A percentile compares a stretch with the other conserved stretches of the same genome.
Evolutionary conservation across 306 rosid species (phyloP).

Genomic region (Prunus kanzakura): DNA sequence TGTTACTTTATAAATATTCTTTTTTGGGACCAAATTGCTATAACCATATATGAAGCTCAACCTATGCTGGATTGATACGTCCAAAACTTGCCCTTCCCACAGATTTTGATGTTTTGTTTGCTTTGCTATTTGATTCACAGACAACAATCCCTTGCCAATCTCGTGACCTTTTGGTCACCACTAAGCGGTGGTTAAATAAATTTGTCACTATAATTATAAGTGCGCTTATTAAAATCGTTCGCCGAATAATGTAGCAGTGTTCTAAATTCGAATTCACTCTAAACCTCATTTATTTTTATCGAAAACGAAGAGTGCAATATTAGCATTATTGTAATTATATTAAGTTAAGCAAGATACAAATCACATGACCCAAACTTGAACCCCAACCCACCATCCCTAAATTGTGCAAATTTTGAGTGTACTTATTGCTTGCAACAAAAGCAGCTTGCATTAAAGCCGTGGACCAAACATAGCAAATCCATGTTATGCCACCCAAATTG

Average conservation of each 20-base stretch:
- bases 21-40: neutral
- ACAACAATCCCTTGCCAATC: neutral
- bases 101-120: conserved; percentile 5
- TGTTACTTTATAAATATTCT: neutral
- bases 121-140: neutral
- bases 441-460: conserved; percentile 43
- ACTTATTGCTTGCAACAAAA: conserved; percentile 31
- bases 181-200: no score
- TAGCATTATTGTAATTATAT: neutral
- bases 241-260: neutral
- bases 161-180: neutral
- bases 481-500: conserved; percentile 53
- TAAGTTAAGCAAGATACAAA: conserved; percentile 15
- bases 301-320: neutral
- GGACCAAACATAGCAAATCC: conserved; percentile 62
- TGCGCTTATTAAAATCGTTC: neutral
- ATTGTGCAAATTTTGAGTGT: neutral
- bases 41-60: neutral
- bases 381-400: conserved; percentile 20
- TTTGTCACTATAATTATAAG: neutral
- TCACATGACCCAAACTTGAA: conserved; percentile 38
- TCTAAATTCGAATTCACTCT: neutral
- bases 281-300: neutral
- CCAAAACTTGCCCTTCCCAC: neutral
- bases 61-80: neutral